Evolutionary conservation across 257 asterid genomes (phyloP).

Genomic region (Jaltomata sinuosa): DNA sequence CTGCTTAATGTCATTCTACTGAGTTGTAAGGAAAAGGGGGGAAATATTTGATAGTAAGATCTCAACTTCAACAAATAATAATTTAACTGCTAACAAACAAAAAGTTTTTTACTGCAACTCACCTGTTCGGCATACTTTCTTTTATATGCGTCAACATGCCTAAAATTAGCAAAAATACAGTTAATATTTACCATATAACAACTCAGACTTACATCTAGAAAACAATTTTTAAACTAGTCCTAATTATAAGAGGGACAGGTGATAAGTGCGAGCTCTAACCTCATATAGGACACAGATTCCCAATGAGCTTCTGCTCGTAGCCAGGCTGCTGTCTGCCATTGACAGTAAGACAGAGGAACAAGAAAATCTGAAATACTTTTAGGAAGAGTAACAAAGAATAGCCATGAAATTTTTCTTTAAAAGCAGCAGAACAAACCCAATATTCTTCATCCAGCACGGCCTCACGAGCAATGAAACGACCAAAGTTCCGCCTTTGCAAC

Average conservation of each 20-base stretch:
- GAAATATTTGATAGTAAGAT: not conserved
- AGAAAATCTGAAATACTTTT: conserved; percentile 27
- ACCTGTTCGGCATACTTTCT: conserved; percentile 90
- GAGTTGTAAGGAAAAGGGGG: not conserved
- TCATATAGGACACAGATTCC: conserved; percentile 71
- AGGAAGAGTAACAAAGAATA: conserved; percentile 20
- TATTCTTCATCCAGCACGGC: conserved; percentile 86
- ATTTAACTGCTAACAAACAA: not conserved
- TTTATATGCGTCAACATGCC: conserved; percentile 69
- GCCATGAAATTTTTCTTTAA: not conserved
- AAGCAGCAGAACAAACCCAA: conserved; percentile 64
- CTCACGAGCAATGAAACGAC: conserved; percentile 81
- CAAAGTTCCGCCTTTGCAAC: conserved; percentile 45
- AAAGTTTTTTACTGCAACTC: conserved; percentile 13
- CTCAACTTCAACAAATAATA: not conserved
- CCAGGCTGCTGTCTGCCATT: conserved; percentile 94
- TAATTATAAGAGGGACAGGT: not conserved
- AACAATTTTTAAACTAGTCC: not conserved
- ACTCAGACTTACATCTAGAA: not conserved
- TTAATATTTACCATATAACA: conserved; percentile 6
- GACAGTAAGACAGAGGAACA: conserved; percentile 41
- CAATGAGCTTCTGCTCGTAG: conserved; percentile 96
- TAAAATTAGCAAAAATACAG: conserved; percentile 26
- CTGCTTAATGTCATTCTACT: not conserved
- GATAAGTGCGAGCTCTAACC: conserved; percentile 32